Evolutionary conservation across 345 rosid species (phyloP).

Genomic region (Dipteronia sinensis): DNA sequence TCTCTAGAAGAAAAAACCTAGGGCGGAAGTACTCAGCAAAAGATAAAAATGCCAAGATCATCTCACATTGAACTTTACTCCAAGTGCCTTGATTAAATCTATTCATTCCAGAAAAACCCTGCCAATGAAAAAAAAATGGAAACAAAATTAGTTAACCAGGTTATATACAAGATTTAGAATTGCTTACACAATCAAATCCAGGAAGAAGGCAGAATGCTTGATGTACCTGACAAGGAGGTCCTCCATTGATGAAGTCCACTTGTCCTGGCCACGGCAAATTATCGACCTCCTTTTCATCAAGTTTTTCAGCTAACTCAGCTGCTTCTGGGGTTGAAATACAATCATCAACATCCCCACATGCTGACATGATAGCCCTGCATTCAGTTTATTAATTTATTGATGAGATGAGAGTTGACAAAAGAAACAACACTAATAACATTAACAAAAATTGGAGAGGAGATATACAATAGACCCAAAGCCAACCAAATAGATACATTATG

Average conservation of each 20-base stretch:
- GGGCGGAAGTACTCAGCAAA: constrained; percentile 92
- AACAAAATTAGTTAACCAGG: too few species aligned
- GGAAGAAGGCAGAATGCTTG: not conserved
- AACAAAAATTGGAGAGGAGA: constrained; percentile 6
- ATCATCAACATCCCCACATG: constrained; percentile 73
- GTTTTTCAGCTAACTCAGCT: constrained; percentile 42
- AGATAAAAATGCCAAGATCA: constrained; percentile 50
- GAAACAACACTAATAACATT: not conserved
- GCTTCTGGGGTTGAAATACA: constrained; percentile 81
- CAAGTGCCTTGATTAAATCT: constrained; percentile 65
- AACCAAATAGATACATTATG: not conserved
- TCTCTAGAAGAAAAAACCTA: constrained; percentile 82
- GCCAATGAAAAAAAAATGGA: not conserved
- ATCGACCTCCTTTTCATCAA: constrained; percentile 34
- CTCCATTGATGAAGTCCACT: constrained; percentile 90
- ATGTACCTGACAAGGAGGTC: constrained; percentile 91
- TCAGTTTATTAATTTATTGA: constrained; percentile 12
- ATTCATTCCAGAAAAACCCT: constrained; percentile 78
- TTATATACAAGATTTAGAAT: not conserved
- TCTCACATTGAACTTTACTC: constrained; percentile 79
- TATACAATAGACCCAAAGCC: constrained; percentile 1
- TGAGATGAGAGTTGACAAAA: not conserved
- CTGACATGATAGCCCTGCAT: constrained; percentile 75
- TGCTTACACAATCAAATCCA: not conserved
- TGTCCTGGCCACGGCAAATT: constrained; percentile 56